Base-by-base conservation (phyloP, 257 asterid species). In the Solanum etuberosum region DNA sequence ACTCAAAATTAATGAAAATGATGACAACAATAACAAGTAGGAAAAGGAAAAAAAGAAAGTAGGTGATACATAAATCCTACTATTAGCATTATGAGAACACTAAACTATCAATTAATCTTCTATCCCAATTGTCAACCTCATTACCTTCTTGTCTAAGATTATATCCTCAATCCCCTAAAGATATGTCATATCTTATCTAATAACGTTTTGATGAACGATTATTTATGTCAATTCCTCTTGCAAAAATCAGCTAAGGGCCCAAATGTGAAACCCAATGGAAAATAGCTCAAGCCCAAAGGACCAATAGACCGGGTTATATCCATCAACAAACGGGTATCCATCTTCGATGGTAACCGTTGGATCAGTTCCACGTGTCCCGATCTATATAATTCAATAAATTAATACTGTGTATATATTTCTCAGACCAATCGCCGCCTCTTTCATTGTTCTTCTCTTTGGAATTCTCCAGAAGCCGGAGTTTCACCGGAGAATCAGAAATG, bases 401-500 rank as follows among this genome's bases (percentile, higher is more conserved):
- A 67, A 67, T 27, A 5, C 37, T 27, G 5, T 14, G 21, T 32
- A 5, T 72, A 25, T 72, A 73, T 21, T 21, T 73, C 61, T 73
- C 48, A 73, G 31, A 73, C 15, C 31, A 71, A 8, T 73, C 25
- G 48, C 31, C 82, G 82, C 31, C 18, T 35, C 16, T 1, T 0
- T 73, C 31, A 5, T 23, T 25, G 5, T 21, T 35, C 51, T 35
- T 21, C 14, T 73, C 7, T 32, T 16, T 16, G 42, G 35, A 32
- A 71, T 18, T 20, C n/a, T 71, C 0, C 1, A 71, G n/a, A 70
- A 31, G 43, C 78, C 82, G 82, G 82, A 73, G 31, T 21, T 10
- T 21, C 29, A 35, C 82, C 82, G 82, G 82, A 21, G 81, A 37
- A 68, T 67, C 9, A 3, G 35, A 37, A 71, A 95, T 94, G 98